Conservation (phyloP, 305 asterid species). For the Coffea humblotiana region DNA sequence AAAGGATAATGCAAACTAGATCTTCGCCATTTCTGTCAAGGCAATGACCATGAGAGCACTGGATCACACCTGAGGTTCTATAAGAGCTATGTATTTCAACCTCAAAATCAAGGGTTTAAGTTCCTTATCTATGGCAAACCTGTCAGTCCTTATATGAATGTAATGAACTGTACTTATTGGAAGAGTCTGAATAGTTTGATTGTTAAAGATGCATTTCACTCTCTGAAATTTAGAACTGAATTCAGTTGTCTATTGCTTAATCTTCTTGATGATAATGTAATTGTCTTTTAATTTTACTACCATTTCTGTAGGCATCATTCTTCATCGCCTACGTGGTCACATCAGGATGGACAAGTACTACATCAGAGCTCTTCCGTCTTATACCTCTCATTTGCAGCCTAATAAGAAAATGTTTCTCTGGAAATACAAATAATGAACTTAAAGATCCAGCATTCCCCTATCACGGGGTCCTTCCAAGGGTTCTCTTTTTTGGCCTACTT, state of each 20-base stretch:
- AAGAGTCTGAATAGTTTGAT: neutral
- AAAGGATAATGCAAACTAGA: too few species aligned
- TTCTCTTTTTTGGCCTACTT: conserved; percentile 39
- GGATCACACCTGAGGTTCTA: neutral
- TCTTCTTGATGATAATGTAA: neutral
- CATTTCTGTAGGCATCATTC: conserved; percentile 35
- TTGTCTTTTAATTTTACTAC: neutral
- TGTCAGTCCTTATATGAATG: neutral
- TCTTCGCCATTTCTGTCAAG: neutral
- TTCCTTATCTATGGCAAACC: too few species aligned
- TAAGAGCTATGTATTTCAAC: neutral
- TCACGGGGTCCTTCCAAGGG: conserved; percentile 40
- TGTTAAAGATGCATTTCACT: neutral
- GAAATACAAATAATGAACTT: conserved; percentile 16
- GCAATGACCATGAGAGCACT: neutral
- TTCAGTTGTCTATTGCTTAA: neutral
- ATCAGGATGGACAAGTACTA: conserved; percentile 45
- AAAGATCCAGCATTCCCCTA: conserved; percentile 33
- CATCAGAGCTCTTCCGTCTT: conserved; percentile 38
- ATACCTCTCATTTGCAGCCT: conserved; percentile 29
- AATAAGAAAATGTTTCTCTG: conserved; percentile 18
- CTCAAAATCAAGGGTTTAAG: neutral
- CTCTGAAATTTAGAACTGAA: neutral
- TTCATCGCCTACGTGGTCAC: conserved; percentile 44
- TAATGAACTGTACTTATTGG: neutral